Conservation (phyloP, 1,284 basidiomycete species). For the Cutaneotrichosporon sp. region DNA sequence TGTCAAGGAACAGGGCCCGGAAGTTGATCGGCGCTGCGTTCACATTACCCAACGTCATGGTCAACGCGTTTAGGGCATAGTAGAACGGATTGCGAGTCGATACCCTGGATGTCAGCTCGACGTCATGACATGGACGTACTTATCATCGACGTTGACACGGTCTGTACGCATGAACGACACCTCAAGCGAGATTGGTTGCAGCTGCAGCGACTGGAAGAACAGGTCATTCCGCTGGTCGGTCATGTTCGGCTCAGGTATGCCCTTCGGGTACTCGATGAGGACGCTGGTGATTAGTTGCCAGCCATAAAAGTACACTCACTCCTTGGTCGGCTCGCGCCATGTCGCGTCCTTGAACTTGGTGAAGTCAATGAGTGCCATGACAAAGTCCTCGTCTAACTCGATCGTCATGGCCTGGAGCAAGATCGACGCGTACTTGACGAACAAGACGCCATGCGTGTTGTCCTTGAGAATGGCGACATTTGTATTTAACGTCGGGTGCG, state of each 20-base stretch:
- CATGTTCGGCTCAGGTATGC: conserved; percentile 74
- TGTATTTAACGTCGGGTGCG: conserved; percentile 87
- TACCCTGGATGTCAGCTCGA: conserved; percentile 40
- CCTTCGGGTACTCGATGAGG: conserved; percentile 71
- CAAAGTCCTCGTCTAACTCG: conserved; percentile 94
- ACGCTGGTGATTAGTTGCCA: conserved; percentile 57
- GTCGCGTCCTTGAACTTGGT: conserved; percentile 85
- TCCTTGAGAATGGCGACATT: conserved; percentile 81
- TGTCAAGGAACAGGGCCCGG: conserved; percentile 92
- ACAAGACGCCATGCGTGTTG: conserved; percentile 80
- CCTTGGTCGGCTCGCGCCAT: conserved; percentile 73
- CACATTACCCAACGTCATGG: conserved; percentile 96
- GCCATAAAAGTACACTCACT: conserved; percentile 59
- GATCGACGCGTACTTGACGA: conserved; percentile 95
- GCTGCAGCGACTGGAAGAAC: conserved; percentile 96
- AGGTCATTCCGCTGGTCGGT: conserved; percentile 64
- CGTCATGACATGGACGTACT: conserved; percentile 59
- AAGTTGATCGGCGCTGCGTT: conserved; percentile 95
- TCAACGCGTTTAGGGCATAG: conserved; percentile 88
- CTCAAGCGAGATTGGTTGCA: conserved; percentile 90
- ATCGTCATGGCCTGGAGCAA: conserved; percentile 92
- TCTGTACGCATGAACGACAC: conserved; percentile 98
- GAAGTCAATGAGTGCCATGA: conserved; percentile 90
- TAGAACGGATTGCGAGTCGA: conserved; percentile 84
- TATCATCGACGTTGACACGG: conserved; percentile 85